Evolutionary conservation across 148 eudicot species (phyloP).

Genomic region (Vaccinium vitisidaea): DNA sequence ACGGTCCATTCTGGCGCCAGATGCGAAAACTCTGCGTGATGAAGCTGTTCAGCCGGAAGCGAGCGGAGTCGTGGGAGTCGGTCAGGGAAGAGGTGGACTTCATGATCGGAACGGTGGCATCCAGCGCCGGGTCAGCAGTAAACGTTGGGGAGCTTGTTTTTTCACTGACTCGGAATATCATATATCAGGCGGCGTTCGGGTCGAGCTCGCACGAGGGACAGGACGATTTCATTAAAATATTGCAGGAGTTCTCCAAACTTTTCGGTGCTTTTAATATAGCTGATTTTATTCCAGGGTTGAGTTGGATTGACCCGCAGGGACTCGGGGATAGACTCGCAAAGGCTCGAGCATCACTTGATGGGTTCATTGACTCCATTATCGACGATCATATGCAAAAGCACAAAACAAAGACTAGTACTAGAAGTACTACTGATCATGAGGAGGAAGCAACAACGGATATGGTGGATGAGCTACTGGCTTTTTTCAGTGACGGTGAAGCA

Average conservation of each 20-base stretch:
- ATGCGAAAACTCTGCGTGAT: conserved; percentile 81
- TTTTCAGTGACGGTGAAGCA: conserved; percentile 56
- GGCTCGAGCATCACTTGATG: conserved; percentile 63
- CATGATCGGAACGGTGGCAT: conserved; percentile 27
- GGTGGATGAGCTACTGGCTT: conserved; percentile 86
- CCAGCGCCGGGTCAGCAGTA: conserved; percentile 34
- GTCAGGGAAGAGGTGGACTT: conserved; percentile 54
- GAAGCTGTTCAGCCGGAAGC: conserved; percentile 65
- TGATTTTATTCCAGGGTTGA: conserved; percentile 69
- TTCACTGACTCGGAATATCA: conserved; percentile 50
- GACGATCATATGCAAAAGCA: conserved; percentile 69
- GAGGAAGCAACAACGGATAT: conserved; percentile 53
- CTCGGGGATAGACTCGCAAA: conserved; percentile 47
- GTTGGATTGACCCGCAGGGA: conserved; percentile 73
- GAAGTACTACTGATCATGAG: background rate
- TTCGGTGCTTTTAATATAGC: conserved; percentile 76
- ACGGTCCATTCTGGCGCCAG: conserved; percentile 89
- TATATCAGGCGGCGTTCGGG: conserved; percentile 73
- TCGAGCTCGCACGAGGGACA: conserved; percentile 54
- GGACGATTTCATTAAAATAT: conserved; percentile 56
- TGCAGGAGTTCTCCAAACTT: conserved; percentile 66
- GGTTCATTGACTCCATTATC: conserved; percentile 70
- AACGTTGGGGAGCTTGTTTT: conserved; percentile 62
- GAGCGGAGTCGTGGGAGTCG: conserved; percentile 78
- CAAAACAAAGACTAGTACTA: conserved; percentile 10